These are phyloP conservation scores for Pleurotus tuber-regium DNA, from an alignment of 768 basidiomycete genomes.

Conservation along the genomic window DNA sequence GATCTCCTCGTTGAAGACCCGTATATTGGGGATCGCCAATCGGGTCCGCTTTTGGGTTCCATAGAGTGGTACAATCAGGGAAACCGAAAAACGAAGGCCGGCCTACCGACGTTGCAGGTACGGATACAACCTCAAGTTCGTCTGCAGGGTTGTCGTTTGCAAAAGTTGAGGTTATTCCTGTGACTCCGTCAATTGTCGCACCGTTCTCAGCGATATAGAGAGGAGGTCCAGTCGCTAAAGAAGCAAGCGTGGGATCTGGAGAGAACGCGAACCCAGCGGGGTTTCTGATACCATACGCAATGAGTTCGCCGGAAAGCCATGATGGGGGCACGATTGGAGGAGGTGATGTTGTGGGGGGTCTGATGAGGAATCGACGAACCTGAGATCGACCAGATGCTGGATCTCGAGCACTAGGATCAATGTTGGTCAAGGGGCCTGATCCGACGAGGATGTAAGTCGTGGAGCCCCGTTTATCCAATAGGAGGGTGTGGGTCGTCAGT, in stretches of 20 bases:
- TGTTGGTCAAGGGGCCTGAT: slow-evolving; percentile 35
- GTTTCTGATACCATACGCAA: slow-evolving; percentile 44
- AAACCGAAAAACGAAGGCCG: slow-evolving; percentile 38
- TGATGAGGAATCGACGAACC: slow-evolving; percentile 31
- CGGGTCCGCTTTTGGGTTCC: slow-evolving; percentile 42
- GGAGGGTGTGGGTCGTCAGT: slow-evolving; percentile 39
- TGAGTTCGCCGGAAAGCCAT: slow-evolving; percentile 30
- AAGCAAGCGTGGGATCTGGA: slow-evolving; percentile 11
- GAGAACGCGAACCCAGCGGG: slow-evolving; percentile 41
- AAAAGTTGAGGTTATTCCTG: slow-evolving; percentile 33
- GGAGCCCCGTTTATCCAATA: slow-evolving; percentile 26
- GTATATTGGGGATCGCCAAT: slow-evolving; percentile 36
- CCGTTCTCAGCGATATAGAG: slow-evolving; percentile 43
- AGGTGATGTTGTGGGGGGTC: no score
- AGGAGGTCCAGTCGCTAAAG: slow-evolving; percentile 1
- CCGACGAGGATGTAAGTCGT: slow-evolving; percentile 35
- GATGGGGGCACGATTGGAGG: slow-evolving; percentile 16
- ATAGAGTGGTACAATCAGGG: slow-evolving; percentile 42
- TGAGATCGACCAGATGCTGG: slow-evolving; percentile 42
- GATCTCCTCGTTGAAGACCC: slow-evolving; percentile 27
- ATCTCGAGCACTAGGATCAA: slow-evolving; percentile 40
- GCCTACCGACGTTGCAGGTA: slow-evolving; percentile 12
- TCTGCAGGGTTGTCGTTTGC: slow-evolving; percentile 46
- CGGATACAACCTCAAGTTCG: slow-evolving; percentile 30
- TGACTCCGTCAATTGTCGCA: slow-evolving; percentile 39